Evolutionary conservation across 768 basidiomycete species (phyloP).

Genomic region (Tephrocybe rancida): DNA sequence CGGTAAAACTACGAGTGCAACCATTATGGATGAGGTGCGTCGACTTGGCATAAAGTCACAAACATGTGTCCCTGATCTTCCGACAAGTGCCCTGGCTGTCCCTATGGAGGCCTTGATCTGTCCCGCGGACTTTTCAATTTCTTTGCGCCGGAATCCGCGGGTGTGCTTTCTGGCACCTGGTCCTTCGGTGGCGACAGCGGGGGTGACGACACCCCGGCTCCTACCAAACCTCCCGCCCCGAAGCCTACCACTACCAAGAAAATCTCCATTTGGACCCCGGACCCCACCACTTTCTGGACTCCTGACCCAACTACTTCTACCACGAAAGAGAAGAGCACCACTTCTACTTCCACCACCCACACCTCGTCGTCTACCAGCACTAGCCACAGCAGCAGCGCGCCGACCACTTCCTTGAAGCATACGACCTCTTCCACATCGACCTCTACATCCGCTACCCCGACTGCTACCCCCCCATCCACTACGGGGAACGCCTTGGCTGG

Average conservation of each 20-base stretch:
- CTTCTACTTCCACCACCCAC: neutral
- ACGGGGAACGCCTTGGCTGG: conserved; percentile 4
- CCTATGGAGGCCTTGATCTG: conserved; percentile 62
- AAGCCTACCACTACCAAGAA: conserved; percentile 17
- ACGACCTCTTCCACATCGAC: neutral
- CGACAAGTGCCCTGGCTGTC: conserved; percentile 19
- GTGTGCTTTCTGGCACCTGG: conserved; percentile 57
- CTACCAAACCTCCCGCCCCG: conserved; percentile 12
- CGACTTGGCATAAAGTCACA: neutral
- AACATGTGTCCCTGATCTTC: conserved; percentile 17
- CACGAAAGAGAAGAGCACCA: conserved; percentile 1
- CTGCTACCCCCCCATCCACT: conserved; percentile 1
- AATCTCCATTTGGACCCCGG: conserved; percentile 13
- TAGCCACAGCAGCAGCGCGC: conserved; percentile 1
- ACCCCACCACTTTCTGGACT: conserved; percentile 20
- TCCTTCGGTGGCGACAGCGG: conserved; percentile 29
- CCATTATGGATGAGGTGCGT: conserved; percentile 61
- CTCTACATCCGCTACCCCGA: conserved; percentile 4
- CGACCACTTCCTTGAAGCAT: neutral
- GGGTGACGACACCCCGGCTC: conserved; percentile 21
- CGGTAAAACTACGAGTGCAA: conserved; percentile 59
- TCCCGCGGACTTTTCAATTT: conserved; percentile 56
- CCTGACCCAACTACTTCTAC: conserved; percentile 15
- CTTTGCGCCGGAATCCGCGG: conserved; percentile 45
- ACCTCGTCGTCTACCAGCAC: conserved; percentile 3